Percentiles rank a stretch among this genome's conserved stretches.
These are phyloP conservation scores for Fraxinus sp. DNA, from an alignment of 305 asterid species.

Conservation along the genomic window DNA sequence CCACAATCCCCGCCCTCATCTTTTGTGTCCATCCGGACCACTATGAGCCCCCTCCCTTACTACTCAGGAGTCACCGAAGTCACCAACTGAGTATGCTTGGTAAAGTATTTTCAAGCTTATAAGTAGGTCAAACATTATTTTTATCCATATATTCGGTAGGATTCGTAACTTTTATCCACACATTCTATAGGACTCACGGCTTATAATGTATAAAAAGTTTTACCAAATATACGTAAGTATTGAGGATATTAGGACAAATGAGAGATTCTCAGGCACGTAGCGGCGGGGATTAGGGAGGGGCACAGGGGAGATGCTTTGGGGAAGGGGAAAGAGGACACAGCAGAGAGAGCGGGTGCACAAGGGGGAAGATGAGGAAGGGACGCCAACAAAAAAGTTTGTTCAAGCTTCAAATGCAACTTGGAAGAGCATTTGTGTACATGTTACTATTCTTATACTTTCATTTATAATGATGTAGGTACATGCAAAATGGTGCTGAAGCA, in stretches of 20 bases:
- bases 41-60: background rate
- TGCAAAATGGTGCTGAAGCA: conserved; percentile 87
- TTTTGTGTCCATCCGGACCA: background rate
- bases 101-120: background rate
- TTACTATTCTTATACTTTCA: background rate
- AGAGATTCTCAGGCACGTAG: background rate
- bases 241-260: background rate
- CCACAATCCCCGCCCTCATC: background rate
- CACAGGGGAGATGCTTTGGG: background rate
- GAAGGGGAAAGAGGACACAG: background rate
- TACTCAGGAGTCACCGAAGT: background rate
- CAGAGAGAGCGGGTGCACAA: background rate
- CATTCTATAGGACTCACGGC: background rate
- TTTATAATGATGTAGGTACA: conserved; percentile 42
- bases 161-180: background rate
- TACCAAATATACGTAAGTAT: background rate
- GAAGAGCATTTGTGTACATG: background rate
- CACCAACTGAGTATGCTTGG: background rate
- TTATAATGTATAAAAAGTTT: too few relatives aligned
- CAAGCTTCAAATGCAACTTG: background rate
- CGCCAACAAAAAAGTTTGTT: background rate
- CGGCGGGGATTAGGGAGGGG: background rate
- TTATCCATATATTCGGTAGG: background rate
- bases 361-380: background rate
- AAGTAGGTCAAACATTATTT: background rate